phyloP scores from a whole-genome alignment of 495 filamentous ascomycete species.

The Xylaria palmicola region DNA sequence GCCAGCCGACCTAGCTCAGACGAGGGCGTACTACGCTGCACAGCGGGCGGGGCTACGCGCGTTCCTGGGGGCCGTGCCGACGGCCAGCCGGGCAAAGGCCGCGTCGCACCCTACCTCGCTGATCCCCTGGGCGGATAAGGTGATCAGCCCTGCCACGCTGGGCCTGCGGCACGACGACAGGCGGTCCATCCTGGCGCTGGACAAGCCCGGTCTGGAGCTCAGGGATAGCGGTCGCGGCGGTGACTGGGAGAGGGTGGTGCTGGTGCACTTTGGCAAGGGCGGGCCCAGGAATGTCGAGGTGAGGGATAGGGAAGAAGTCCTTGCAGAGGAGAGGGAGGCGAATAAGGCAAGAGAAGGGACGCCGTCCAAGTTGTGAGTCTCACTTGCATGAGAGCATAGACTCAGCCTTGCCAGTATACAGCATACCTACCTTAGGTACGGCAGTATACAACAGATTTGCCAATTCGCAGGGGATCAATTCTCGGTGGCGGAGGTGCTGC shows the following conservation, averaged over 20 bases:
- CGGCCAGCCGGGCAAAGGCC: conserved; percentile 16
- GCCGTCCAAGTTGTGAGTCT: conserved; percentile 21
- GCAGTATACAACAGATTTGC: too few relatives aligned
- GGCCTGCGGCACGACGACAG: conserved; percentile 55
- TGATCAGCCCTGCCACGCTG: conserved; percentile 66
- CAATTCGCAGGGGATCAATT: too few relatives aligned
- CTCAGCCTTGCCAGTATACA: too few relatives aligned
- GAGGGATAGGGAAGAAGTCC: conserved; percentile 51
- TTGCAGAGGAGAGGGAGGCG: conserved; percentile 36
- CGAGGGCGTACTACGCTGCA: conserved; percentile 45
- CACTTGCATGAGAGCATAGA: too few relatives aligned
- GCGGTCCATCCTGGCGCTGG: conserved; percentile 63
- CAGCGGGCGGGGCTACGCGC: conserved; percentile 57
- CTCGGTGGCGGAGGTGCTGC: too few relatives aligned
- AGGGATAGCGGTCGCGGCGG: conserved; percentile 61
- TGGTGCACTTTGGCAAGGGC: conserved; percentile 63
- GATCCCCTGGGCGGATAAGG: conserved; percentile 73
- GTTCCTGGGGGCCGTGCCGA: conserved; percentile 53
- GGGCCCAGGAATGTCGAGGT: conserved; percentile 57
- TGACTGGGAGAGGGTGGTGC: conserved; percentile 69
- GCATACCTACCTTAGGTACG: too few relatives aligned
- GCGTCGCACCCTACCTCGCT: conserved; percentile 35
- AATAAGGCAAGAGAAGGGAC: neutral
- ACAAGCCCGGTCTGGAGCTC: conserved; percentile 71
- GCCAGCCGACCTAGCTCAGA: conserved; percentile 23